A percentile compares a stretch with the other conserved stretches of the same genome.
Evolutionary conservation across 2,329 filamentous ascomycete species (phyloP).

Genomic region (Fusarium sp.): DNA sequence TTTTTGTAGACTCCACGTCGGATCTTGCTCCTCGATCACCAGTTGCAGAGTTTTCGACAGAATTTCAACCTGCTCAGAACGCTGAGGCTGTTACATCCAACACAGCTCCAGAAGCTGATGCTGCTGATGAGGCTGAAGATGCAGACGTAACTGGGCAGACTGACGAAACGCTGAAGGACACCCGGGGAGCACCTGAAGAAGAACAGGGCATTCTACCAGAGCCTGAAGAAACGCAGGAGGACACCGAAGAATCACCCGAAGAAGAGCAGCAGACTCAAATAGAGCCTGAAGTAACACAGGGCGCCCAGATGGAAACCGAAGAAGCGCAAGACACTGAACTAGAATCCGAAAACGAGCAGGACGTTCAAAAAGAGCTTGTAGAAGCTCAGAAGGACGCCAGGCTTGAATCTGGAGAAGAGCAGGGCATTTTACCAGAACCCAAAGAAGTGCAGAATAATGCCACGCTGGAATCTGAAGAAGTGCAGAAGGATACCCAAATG

Average conservation of each 20-base stretch:
- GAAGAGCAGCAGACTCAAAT: not conserved
- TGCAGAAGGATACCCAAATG: not conserved
- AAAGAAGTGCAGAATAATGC: not conserved
- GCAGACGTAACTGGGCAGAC: not conserved
- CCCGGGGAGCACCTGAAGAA: not conserved
- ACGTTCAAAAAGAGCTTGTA: not conserved
- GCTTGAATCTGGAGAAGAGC: not conserved
- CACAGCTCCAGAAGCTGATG: not conserved
- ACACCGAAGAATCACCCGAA: not conserved
- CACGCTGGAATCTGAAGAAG: not conserved
- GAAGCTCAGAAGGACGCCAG: not conserved
- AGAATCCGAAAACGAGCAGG: not conserved
- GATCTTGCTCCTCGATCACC: not conserved
- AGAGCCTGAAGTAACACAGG: not conserved
- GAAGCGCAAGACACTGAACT: not conserved
- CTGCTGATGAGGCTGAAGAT: not conserved
- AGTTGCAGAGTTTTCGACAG: not conserved
- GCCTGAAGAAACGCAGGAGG: not conserved
- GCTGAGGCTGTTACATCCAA: not conserved
- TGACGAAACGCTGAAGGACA: not conserved
- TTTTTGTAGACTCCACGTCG: not conserved
- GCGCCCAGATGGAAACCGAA: not conserved
- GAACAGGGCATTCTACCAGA: not conserved
- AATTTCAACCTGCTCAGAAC: not conserved
- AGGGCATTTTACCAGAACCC: not conserved